A percentile compares a stretch with the other conserved stretches of the same genome.
Evolutionary conservation across 1,284 basidiomycete genomes (phyloP).

Genomic region (Grifola frondosa): DNA sequence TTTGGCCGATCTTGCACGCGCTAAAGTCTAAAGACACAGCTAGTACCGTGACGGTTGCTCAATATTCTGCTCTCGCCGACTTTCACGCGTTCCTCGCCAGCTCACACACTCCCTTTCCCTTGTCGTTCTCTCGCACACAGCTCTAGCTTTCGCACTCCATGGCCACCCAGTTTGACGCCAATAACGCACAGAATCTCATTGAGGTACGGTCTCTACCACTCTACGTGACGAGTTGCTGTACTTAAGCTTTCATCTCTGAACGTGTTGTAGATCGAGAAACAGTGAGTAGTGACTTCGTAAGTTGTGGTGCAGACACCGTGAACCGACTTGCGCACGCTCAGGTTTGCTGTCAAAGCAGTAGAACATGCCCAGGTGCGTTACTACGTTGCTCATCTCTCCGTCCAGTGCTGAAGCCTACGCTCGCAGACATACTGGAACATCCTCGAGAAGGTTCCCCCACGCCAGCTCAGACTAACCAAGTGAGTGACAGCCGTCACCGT

Average conservation of each 20-base stretch:
- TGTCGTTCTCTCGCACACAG: background rate
- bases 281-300: constrained; percentile 52
- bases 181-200: constrained; percentile 84
- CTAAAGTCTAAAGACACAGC: too few relatives aligned
- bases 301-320: constrained; percentile 1
- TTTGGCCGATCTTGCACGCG: too few relatives aligned
- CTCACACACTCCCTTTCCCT: constrained; percentile 5
- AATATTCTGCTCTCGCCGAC: constrained; percentile 4
- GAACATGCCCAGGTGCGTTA: constrained; percentile 84
- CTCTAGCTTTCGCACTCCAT: constrained; percentile 31
- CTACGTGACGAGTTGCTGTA: background rate
- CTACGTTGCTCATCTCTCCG: background rate
- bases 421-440: constrained; percentile 93
- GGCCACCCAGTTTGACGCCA: constrained; percentile 73
- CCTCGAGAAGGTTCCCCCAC: constrained; percentile 79
- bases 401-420: background rate
- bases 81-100: constrained; percentile 11
- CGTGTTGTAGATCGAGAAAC: constrained; percentile 84
- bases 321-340: too few relatives aligned
- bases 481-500: constrained; percentile 35
- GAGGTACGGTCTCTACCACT: constrained; percentile 54
- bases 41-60: too few relatives aligned
- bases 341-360: constrained; percentile 95
- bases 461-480: constrained; percentile 80
- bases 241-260: background rate